Base-by-base conservation (phyloP, 306 rosid species). In the Hippophae tibetana region DNA sequence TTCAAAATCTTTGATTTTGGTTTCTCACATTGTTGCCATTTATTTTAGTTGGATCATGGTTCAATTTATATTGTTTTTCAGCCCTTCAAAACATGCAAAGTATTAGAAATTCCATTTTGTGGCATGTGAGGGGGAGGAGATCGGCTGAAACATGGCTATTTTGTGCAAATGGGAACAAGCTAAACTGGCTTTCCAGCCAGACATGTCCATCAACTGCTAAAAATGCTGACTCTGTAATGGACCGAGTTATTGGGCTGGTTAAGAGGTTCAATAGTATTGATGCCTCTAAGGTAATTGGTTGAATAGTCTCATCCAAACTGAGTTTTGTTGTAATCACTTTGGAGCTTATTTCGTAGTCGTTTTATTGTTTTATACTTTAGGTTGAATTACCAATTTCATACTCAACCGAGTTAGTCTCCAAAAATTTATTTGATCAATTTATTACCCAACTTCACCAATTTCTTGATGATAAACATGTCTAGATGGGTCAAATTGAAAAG, bases 201-300 rank as follows among this genome's bases (percentile, higher is more conserved):
- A 57, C 75, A 56, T 78, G 78, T 64, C 47, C 79, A 23, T 65
- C 85, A 66, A 72, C 72, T 13, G 72, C 42, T 38, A 44, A 75
- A 55, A 38, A 63, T 48, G 55, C 81, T 68, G 76, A 89, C 59
- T 72, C 47, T 57, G 65, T 72, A 71, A 65, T 69, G 56, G 79
- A 76, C 42, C 80, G 78, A 54, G 94, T 89, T 8, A 63, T 89
- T 61, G 83, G 72, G 64, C 64, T 83, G 61, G 81, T 82, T 56
- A 83, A 85, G 81, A 85, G 81, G 43, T 81, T 79, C 49, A 81
- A 81, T 66, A 83, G 67, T 64, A 72, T 71, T 5, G 78, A 81
- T 50, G 74, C 85, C 56, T 75, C 86, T 57, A 81, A 79, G 96
- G 94, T 81, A 77, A 40, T 52, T 26, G 5, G 41, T 10, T 63